These are phyloP conservation scores for Papiliotrema flavescens DNA, from an alignment of 1,284 basidiomycete genomes.

Conservation along the genomic window DNA sequence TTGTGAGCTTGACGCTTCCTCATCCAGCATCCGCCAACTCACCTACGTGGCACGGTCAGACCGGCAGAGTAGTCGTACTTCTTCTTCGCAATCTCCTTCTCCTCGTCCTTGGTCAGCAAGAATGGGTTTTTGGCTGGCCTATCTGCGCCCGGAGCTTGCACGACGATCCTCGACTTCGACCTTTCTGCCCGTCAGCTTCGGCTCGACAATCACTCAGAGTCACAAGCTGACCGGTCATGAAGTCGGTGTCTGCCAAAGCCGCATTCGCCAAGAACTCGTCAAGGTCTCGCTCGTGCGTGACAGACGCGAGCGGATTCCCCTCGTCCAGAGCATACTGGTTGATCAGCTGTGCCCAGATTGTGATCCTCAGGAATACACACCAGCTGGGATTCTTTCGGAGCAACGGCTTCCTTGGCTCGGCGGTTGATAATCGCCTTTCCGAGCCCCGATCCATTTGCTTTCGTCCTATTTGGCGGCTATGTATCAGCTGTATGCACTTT, in stretches of 20 bases:
- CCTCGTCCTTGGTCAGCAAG: slow-evolving; percentile 78
- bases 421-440: slow-evolving; percentile 89
- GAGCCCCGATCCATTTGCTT: slow-evolving; percentile 59
- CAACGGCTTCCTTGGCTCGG: slow-evolving; percentile 73
- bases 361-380: slow-evolving; percentile 56
- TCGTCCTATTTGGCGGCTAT: slow-evolving; percentile 37
- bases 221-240: slow-evolving; percentile 75
- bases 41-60: slow-evolving; percentile 70
- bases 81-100: slow-evolving; percentile 66
- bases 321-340: slow-evolving; percentile 73
- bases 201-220: neutral
- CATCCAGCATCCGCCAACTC: slow-evolving; percentile 23
- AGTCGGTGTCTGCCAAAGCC: slow-evolving; percentile 89
- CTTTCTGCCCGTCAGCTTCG: slow-evolving; percentile 59
- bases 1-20: slow-evolving; percentile 1
- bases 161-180: slow-evolving; percentile 86
- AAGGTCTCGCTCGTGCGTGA: slow-evolving; percentile 93
- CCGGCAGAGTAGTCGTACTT: slow-evolving; percentile 69
- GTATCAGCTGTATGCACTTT: neutral
- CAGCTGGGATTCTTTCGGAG: slow-evolving; percentile 66
- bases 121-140: slow-evolving; percentile 77
- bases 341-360: neutral
- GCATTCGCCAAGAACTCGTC: slow-evolving; percentile 97
- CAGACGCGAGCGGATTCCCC: slow-evolving; percentile 74
- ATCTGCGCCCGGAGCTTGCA: slow-evolving; percentile 56